Base-by-base conservation (phyloP, 371 early-diverging fungal species). In the Gilbertella persicaria region DNA sequence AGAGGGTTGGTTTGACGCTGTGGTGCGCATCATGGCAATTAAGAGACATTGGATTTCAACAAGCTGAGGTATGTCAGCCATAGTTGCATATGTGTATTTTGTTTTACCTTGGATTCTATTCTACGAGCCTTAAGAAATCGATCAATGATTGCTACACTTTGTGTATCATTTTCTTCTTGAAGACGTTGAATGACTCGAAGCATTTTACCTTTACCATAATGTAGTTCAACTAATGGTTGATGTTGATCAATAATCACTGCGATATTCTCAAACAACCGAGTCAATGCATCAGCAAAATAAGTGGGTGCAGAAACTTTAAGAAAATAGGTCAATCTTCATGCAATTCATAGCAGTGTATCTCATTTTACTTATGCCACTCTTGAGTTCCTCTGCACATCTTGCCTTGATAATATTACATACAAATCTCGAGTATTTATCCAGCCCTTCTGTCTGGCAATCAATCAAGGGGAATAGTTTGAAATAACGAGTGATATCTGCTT, bases 401-500 rank as follows among this genome's bases (percentile, higher is more conserved):
- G 82, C 75, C 37, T 86, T 72, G 21, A 93, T 78, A 41, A 86
- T 87, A 9, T 83, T 78, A 59, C 93, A 92, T 4, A 95, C 82
- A 67, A 93, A 94, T 37, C 83, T 76, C 5, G 93, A 85, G 55
- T 91, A 94, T 66, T 83, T 83, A 71, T 94, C 94, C 51, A 97
- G 64, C 4, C 97, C 97, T 35, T 89, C 83, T 8, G 82, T 80
- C 53, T 87, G 82, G 42, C 90, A 86, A 12, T 93, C 88, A 10
- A 96, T 79, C 20, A 89, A 66, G 12, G 97, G 95, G 61, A 95
- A 97, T 28, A 95, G 68, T 50, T 92, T 89, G 67, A 96, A 92
- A 59, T 85, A 93, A 9, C 91, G 79, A 14, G 91, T 82, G 44
- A 97, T 90, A 35, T 82, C 85, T 4, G 82, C 76, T 50, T 91